Conservation (phyloP, 768 basidiomycete genomes). For the Suillus plorans region DNA sequence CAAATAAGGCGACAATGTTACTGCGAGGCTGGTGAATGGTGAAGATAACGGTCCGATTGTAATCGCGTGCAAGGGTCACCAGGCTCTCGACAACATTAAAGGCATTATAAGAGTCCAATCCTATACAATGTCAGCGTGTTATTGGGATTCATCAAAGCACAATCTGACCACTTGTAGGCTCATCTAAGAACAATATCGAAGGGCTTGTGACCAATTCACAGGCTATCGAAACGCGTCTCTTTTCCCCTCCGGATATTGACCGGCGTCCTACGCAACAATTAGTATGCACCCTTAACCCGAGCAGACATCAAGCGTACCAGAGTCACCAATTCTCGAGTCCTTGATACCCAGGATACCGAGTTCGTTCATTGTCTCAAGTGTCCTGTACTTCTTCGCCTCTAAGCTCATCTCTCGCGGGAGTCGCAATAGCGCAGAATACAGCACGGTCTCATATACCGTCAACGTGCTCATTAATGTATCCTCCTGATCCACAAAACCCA, state of each 20-base stretch:
- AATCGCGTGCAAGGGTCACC: conserved; percentile 79
- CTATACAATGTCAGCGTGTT: conserved; percentile 37
- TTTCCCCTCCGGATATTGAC: conserved; percentile 97
- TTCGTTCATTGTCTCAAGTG: conserved; percentile 95
- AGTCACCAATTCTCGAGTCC: conserved; percentile 86
- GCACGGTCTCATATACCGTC: conserved; percentile 96
- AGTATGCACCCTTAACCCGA: background rate
- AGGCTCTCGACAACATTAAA: conserved; percentile 92
- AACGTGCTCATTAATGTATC: conserved; percentile 96
- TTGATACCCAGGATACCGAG: conserved; percentile 90
- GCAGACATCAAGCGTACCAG: conserved; percentile 42
- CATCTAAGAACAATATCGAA: conserved; percentile 93
- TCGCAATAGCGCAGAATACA: conserved; percentile 89
- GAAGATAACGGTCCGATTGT: conserved; percentile 94
- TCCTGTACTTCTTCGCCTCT: conserved; percentile 93
- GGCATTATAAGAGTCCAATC: conserved; percentile 94
- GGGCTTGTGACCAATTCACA: conserved; percentile 98
- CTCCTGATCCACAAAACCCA: conserved; percentile 97
- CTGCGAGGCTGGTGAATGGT: conserved; percentile 98
- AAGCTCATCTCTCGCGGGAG: conserved; percentile 93
- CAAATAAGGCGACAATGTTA: conserved; percentile 95
- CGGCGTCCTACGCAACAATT: conserved; percentile 51
- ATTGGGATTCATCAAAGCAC: background rate
- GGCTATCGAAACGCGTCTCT: conserved; percentile 93
- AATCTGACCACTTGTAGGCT: conserved; percentile 83